A percentile compares a stretch with the other conserved stretches of the same genome.
Conservation (phyloP, 2,329 filamentous ascomycete genomes). For the Alternaria longipes region DNA sequence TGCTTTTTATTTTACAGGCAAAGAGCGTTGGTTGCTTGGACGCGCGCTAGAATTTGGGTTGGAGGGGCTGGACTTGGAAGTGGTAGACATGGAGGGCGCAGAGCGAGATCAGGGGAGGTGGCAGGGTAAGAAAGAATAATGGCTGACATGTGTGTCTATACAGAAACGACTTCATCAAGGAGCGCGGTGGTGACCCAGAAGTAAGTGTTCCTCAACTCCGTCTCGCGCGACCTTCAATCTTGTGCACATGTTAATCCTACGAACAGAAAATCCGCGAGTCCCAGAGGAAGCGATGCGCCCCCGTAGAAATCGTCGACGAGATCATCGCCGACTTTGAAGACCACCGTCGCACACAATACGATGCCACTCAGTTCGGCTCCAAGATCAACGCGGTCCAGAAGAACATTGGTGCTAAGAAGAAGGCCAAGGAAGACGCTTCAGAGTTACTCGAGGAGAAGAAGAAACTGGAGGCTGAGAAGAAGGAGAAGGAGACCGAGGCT, state of each 20-base stretch:
- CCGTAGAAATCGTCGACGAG: conserved; percentile 87
- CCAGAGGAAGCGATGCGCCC: conserved; percentile 81
- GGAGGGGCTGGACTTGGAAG: conserved; percentile 4
- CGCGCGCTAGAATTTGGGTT: conserved; percentile 1
- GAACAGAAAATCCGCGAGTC: conserved; percentile 81
- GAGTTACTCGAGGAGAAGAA: conserved; percentile 82
- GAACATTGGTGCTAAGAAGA: conserved; percentile 90
- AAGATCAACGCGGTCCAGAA: conserved; percentile 91
- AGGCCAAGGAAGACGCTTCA: conserved; percentile 85
- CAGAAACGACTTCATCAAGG: conserved; percentile 66
- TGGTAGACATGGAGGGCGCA: not conserved
- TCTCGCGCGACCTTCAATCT: not conserved
- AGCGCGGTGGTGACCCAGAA: conserved; percentile 90
- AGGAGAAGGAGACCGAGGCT: conserved; percentile 77
- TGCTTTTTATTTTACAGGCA: not conserved
- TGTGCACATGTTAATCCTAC: not conserved
- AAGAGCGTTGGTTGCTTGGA: not conserved
- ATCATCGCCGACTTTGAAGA: conserved; percentile 88
- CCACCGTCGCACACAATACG: conserved; percentile 81
- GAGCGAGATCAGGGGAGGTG: not conserved
- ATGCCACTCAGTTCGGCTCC: conserved; percentile 79
- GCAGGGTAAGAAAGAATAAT: not conserved
- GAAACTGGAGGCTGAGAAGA: conserved; percentile 82
- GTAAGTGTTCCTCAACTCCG: conserved; percentile 3
- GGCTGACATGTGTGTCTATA: conserved; percentile 35